phyloP scores from a whole-genome alignment of 2,329 filamentous ascomycete genomes.

The Xylariaceae sp. region DNA sequence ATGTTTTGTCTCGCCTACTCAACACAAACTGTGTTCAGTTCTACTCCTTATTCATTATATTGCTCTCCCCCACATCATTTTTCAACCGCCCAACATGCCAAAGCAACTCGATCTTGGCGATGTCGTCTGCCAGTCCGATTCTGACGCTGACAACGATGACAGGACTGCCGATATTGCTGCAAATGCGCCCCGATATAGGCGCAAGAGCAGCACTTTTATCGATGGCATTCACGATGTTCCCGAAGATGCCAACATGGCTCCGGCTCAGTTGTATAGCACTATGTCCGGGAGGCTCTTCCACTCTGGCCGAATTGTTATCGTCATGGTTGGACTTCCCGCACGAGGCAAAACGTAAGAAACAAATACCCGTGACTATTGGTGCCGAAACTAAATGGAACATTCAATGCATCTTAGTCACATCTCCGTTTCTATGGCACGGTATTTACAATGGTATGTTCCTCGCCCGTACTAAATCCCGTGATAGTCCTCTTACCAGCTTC shows the following conservation, averaged over 20 bases:
- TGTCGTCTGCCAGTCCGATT: constrained; percentile 15
- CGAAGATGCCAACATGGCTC: constrained; percentile 76
- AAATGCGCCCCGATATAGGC: constrained; percentile 82
- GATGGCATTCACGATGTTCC: constrained; percentile 94
- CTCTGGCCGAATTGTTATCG: constrained; percentile 93
- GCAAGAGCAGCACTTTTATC: constrained; percentile 92
- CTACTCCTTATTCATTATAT: neutral
- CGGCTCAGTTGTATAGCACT: constrained; percentile 95
- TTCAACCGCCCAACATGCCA: constrained; percentile 12
- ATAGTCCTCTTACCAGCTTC: constrained; percentile 17
- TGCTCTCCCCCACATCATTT: neutral
- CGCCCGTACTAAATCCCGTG: neutral
- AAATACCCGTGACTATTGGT: neutral
- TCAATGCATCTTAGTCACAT: constrained; percentile 62
- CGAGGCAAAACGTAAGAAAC: constrained; percentile 82
- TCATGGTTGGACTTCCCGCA: constrained; percentile 91
- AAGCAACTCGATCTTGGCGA: constrained; percentile 23
- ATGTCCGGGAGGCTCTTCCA: constrained; percentile 97
- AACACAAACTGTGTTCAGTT: neutral
- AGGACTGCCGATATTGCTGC: constrained; percentile 90
- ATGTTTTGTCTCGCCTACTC: too few relatives aligned
- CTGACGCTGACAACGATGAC: constrained; percentile 34
- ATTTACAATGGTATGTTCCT: constrained; percentile 71
- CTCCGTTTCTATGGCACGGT: constrained; percentile 89
- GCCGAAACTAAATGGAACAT: neutral